A percentile compares a stretch with the other conserved stretches of the same genome.
phyloP scores from a whole-genome alignment of 164 flowering plant species.

The Vitis rupestris region DNA sequence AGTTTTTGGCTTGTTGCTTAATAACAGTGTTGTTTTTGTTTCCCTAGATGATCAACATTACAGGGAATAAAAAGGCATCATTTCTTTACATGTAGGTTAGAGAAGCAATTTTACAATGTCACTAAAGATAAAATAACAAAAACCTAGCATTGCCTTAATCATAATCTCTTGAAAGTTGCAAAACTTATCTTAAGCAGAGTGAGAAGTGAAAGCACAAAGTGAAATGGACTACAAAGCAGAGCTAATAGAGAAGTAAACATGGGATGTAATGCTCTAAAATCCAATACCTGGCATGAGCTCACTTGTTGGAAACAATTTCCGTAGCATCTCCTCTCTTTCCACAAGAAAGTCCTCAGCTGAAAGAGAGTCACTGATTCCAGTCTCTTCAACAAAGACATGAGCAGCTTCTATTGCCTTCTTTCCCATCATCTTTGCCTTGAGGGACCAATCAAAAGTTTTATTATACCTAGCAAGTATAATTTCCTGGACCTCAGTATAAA shows the following conservation, averaged over 20 bases:
- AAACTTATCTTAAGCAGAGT: too few species aligned
- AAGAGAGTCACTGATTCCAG: conserved; percentile 75
- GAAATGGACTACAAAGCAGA: neutral
- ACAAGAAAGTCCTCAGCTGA: conserved; percentile 76
- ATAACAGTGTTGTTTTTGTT: too few species aligned
- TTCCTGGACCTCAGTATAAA: conserved; percentile 90
- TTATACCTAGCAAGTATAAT: conserved; percentile 69
- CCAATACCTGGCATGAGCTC: conserved; percentile 86
- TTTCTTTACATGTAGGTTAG: too few species aligned
- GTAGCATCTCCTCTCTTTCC: conserved; percentile 80
- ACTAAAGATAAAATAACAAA: neutral
- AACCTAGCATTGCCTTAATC: neutral
- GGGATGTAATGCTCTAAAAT: too few species aligned
- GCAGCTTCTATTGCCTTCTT: conserved; percentile 92
- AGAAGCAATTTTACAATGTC: neutral
- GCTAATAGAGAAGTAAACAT: too few species aligned
- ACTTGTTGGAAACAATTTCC: conserved; percentile 63
- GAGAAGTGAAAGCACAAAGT: neutral
- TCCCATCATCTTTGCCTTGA: conserved; percentile 97
- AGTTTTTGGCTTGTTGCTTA: too few species aligned
- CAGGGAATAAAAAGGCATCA: too few species aligned
- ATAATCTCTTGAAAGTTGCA: neutral
- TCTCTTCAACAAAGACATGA: conserved; percentile 76
- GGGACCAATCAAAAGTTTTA: conserved; percentile 88
- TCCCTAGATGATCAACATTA: too few species aligned